Evolutionary conservation across 305 asterid genomes (phyloP), one percentile per base, ranked within the genome.

Genomic region (Fraxinus ornus): DNA sequence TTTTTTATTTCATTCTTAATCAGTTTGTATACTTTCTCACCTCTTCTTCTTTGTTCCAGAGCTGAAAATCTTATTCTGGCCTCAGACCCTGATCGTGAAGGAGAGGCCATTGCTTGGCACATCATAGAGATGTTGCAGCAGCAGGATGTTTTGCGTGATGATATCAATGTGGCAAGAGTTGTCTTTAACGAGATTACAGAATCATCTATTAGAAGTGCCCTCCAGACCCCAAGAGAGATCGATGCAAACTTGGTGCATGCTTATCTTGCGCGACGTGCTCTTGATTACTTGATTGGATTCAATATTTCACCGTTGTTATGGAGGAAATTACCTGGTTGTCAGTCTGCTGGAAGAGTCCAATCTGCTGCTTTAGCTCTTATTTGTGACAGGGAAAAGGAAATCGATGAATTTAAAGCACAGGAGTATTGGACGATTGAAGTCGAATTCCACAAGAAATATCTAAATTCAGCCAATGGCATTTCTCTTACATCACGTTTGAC

Each of bases 61-160:
- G 97, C 95, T 83, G 84, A 93, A 87, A 93, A 88, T 92, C 95
- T 94, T 81, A 79, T 95, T 88, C 97, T 94, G 84, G 99, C 99
- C 77, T 94, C 97, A 17, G 99, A 95, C 84, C 98, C 99, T 86
- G 99, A 95, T 79, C 94, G 98, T 37, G 99, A 95, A 90, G 94
- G 98, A 83, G 97, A 94, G 83, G 98, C 98, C 17, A 93, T 95
- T 84, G 95, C 99, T 30, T 93, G 99, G 99, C 99, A 95, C 90
- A 90, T 94, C 55, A 64, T 93, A 76, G 99, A 94, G 93, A 94
- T 95, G 99, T 82, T 95, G 87, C 92, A 87, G 84, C 99, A 94
- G 86, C 97, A 95, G 89, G 97, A 90, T 84, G 93, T 97, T 80
- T 81, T 94, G 86, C 93, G 73, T 84, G 93, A 91, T 70, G 90